Percentiles rank a stretch among this genome's conserved stretches.
phyloP scores from a whole-genome alignment of 2,329 filamentous ascomycete species.

The Penicillium sp. region DNA sequence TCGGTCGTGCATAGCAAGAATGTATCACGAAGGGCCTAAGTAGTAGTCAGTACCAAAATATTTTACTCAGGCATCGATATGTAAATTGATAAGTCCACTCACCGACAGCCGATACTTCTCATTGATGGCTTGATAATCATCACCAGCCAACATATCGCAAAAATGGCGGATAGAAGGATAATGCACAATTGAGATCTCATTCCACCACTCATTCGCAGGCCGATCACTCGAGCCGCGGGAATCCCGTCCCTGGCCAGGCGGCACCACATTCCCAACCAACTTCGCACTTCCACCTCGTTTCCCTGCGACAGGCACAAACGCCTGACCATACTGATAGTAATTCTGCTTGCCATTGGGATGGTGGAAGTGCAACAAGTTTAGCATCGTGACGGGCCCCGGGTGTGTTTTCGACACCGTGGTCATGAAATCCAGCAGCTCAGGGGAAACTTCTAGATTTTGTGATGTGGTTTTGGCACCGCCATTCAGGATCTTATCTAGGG shows the following conservation, averaged over 20 bases:
- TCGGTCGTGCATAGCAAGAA: constrained; percentile 57
- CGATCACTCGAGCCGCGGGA: constrained; percentile 21
- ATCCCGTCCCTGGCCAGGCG: constrained; percentile 22
- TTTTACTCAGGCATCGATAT: no score
- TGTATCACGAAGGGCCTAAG: constrained; percentile 51
- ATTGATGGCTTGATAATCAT: constrained; percentile 62
- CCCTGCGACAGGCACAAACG: constrained; percentile 47
- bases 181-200: constrained; percentile 65
- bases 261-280: constrained; percentile 59
- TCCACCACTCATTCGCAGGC: constrained; percentile 49
- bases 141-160: constrained; percentile 59
- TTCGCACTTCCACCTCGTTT: constrained; percentile 60
- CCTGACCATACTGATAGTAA: constrained; percentile 59
- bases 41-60: constrained; percentile 4
- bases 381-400: constrained; percentile 58
- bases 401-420: constrained; percentile 27
- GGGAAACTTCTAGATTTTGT: constrained; percentile 57
- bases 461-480: constrained; percentile 31
- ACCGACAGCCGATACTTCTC: constrained; percentile 50
- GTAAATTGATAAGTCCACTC: constrained; percentile 11
- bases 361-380: constrained; percentile 61
- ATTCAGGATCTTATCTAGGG: constrained; percentile 26
- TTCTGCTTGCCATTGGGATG: constrained; percentile 51
- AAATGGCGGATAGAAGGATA: constrained; percentile 64
- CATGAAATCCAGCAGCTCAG: constrained; percentile 55